These are phyloP conservation scores for Oldenlandia corymbosa DNA, from an alignment of 257 asterid genomes.

Conservation along the genomic window DNA sequence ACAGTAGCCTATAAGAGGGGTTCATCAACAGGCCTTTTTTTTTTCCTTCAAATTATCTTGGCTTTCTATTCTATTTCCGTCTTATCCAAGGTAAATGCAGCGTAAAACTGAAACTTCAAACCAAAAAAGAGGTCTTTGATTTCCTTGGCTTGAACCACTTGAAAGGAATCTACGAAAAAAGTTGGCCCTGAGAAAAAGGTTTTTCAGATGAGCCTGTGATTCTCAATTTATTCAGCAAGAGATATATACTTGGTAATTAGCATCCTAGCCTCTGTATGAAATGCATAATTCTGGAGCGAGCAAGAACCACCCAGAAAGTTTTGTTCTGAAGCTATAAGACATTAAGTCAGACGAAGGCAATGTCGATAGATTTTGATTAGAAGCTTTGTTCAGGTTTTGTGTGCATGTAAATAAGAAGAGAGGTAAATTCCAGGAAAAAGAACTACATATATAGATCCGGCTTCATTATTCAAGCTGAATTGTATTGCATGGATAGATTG, in stretches of 20 bases:
- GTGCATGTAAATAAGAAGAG: conserved; percentile 11
- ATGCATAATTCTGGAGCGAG: background rate
- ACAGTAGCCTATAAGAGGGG: too few species aligned
- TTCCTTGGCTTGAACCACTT: conserved; percentile 77
- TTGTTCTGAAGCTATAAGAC: background rate
- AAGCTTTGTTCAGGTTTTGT: background rate
- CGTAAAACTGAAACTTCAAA: conserved; percentile 73
- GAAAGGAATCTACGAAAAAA: conserved; percentile 63
- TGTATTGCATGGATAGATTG: too few species aligned
- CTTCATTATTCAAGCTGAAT: too few species aligned
- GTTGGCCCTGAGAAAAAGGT: background rate
- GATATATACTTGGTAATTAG: background rate
- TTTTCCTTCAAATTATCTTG: conserved; percentile 1
- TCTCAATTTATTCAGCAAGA: too few species aligned
- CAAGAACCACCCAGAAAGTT: background rate
- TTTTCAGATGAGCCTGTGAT: background rate
- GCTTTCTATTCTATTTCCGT: background rate
- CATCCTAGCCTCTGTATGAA: background rate
- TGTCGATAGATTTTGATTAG: too few species aligned
- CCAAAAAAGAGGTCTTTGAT: conserved; percentile 80
- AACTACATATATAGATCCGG: too few species aligned
- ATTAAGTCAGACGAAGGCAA: too few species aligned
- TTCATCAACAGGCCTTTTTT: too few species aligned
- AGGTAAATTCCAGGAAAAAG: too few species aligned
- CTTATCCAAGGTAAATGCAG: conserved; percentile 60